Percentiles rank a stretch among this genome's conserved stretches.
Conservation (phyloP, 129 eudicot genomes). For the Rutidosis leptorrhynchoides region DNA sequence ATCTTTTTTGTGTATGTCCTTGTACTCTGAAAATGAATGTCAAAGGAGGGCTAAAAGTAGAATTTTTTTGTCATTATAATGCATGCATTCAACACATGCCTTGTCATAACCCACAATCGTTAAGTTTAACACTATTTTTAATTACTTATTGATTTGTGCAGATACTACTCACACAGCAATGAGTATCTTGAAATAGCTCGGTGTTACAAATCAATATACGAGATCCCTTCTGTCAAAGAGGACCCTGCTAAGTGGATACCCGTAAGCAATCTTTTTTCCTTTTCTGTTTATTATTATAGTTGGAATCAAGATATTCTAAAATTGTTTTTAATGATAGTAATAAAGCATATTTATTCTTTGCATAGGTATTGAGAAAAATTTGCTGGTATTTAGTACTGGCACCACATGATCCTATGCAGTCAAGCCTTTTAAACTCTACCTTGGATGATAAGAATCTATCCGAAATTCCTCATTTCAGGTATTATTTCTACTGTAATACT, state of each 20-base stretch:
- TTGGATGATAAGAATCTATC: constrained; percentile 87
- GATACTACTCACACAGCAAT: constrained; percentile 75
- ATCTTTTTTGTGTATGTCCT: neutral
- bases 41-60: neutral
- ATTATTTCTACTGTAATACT: neutral
- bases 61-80: neutral
- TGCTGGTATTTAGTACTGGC: constrained; percentile 86
- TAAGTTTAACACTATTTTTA: neutral
- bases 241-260: constrained; percentile 80
- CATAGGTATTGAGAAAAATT: constrained; percentile 79
- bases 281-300: neutral
- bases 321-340: neutral
- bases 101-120: too few relatives aligned
- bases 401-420: constrained; percentile 97
- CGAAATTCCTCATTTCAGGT: constrained; percentile 87
- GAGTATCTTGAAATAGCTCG: constrained; percentile 93
- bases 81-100: neutral
- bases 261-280: constrained; percentile 29
- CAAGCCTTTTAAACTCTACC: constrained; percentile 85
- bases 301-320: neutral
- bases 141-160: constrained; percentile 18
- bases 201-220: constrained; percentile 92
- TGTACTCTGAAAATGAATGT: neutral
- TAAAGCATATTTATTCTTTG: neutral
- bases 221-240: constrained; percentile 84